These are phyloP conservation scores for Opeltia flavorubescens DNA, from an alignment of 495 filamentous ascomycete species.

Conservation along the genomic window DNA sequence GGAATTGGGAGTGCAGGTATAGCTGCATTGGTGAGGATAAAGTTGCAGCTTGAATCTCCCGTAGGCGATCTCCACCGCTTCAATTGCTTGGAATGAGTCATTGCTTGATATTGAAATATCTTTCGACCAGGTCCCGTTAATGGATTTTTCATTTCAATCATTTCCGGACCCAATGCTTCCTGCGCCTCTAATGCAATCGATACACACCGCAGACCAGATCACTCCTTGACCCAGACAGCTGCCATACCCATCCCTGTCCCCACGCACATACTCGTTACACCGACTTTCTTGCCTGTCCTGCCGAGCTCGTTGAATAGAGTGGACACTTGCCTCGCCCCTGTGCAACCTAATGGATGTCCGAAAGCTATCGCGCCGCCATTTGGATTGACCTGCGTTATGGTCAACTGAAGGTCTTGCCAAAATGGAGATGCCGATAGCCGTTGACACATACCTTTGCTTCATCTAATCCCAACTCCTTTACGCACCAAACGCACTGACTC, in stretches of 20 bases:
- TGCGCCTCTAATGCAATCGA: background rate
- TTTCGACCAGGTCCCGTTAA: too few relatives aligned
- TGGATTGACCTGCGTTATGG: conserved; percentile 50
- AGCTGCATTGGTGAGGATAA: too few relatives aligned
- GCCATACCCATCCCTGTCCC: conserved; percentile 98
- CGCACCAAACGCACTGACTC: conserved; percentile 86
- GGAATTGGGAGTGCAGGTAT: too few relatives aligned
- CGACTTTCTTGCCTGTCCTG: conserved; percentile 67
- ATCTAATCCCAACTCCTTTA: conserved; percentile 72
- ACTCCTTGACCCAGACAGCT: conserved; percentile 83
- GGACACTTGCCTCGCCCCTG: conserved; percentile 83
- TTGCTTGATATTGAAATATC: too few relatives aligned
- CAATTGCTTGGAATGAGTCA: too few relatives aligned
- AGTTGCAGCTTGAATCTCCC: too few relatives aligned
- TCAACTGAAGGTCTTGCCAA: background rate
- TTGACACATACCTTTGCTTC: conserved; percentile 21
- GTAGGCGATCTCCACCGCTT: too few relatives aligned
- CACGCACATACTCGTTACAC: conserved; percentile 91
- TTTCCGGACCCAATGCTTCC: background rate
- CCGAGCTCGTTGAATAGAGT: conserved; percentile 81
- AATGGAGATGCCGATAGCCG: background rate
- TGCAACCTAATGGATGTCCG: conserved; percentile 90
- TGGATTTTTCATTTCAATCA: background rate
- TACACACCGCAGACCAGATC: background rate
- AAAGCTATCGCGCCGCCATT: conserved; percentile 99